Conservation (phyloP, 2,329 filamentous ascomycete species). For the Venturia effusa region DNA sequence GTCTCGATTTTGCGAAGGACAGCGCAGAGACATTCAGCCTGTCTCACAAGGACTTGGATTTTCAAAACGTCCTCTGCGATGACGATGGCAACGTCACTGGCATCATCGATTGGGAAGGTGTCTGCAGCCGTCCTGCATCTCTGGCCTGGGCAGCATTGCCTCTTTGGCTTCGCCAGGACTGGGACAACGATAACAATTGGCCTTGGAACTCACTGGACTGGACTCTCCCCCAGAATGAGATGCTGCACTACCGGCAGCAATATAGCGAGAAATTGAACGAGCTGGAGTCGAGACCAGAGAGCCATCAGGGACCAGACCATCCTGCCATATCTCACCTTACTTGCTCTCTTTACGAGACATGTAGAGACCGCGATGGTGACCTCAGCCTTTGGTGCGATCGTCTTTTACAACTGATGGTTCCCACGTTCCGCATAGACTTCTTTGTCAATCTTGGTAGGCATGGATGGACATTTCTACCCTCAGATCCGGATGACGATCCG, state of each 20-base stretch:
- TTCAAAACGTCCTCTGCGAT: slow-evolving; percentile 11
- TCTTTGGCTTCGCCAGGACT: background rate
- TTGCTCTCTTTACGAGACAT: background rate
- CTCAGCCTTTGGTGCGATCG: background rate
- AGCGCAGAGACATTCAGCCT: slow-evolving; percentile 4
- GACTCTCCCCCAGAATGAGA: background rate
- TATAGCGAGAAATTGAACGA: background rate
- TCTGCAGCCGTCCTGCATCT: background rate
- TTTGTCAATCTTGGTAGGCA: background rate
- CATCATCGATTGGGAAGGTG: slow-evolving; percentile 8
- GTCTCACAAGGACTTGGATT: slow-evolving; percentile 8
- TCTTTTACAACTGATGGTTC: background rate
- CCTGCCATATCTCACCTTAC: background rate
- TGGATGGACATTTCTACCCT: background rate
- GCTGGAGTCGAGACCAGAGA: background rate
- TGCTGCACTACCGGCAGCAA: background rate
- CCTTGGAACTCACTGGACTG: background rate
- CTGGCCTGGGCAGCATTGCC: background rate
- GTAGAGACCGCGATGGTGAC: background rate
- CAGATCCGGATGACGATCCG: background rate
- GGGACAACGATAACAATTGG: background rate
- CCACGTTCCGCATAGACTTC: background rate
- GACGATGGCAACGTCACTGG: slow-evolving; percentile 10
- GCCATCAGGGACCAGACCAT: background rate
- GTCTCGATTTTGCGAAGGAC: background rate